Percentiles rank a stretch among this genome's conserved stretches.
Conservation (phyloP, 1,284 basidiomycete genomes). For the Athelia sp. region DNA sequence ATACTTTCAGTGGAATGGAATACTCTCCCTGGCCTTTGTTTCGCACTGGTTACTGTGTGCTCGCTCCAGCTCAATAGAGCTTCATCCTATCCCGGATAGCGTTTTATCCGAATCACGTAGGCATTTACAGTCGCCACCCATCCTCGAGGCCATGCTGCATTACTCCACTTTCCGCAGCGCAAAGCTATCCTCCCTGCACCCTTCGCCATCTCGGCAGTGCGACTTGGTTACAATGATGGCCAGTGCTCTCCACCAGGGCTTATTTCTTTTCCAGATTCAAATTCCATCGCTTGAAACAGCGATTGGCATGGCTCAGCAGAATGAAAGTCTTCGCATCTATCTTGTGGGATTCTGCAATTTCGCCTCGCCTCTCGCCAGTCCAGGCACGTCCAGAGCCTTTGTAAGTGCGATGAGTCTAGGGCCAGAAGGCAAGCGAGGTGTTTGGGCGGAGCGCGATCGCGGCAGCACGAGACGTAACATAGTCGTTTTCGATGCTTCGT, state of each 20-base stretch:
- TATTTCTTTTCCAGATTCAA: not conserved
- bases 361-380: not conserved
- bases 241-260: not conserved
- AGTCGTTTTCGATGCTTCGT: not conserved
- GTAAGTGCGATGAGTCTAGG: not conserved
- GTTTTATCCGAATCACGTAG: not conserved
- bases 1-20: not conserved
- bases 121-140: not conserved
- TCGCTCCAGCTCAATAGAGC: not conserved
- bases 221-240: not conserved
- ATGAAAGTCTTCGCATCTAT: not conserved
- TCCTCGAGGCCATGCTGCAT: not conserved
- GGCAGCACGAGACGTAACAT: conserved; percentile 1
- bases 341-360: not conserved
- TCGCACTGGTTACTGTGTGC: not conserved
- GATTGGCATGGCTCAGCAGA: not conserved
- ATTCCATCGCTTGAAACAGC: not conserved
- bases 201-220: not conserved
- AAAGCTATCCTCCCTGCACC: not conserved
- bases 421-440: not conserved
- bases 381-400: not conserved
- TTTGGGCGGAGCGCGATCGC: not conserved
- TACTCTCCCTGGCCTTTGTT: not conserved
- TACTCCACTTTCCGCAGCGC: not conserved
- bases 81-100: not conserved